Base-by-base conservation (phyloP, 176 grass and related monocot genomes). In the Ampelocalamus luodianensis region DNA sequence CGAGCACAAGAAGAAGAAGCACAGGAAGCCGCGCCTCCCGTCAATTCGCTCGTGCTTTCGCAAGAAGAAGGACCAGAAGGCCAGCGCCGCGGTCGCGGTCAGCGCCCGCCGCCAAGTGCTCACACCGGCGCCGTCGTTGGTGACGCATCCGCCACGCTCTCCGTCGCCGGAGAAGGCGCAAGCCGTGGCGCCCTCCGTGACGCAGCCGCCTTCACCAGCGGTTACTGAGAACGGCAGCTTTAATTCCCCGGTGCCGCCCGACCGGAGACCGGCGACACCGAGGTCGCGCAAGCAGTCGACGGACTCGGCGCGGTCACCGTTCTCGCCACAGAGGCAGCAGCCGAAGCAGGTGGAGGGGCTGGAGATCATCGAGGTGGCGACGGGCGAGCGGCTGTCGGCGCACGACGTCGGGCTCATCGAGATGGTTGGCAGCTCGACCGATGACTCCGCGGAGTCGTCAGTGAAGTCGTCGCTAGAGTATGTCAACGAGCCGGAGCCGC, bases 321-420 rank as follows among this genome's bases (percentile, higher is more conserved):
- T 65, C 8, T 36, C 36, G 65, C 72, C 38, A 46, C 72, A 77
- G 27, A 77, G 58, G 71, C 63, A 61, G 65, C 65, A 65, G 65
- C 65, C 29, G 65, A 78, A 73, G 81, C 74, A 74, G 29, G 67
- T 60, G 8, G 79, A 87, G 18, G 58, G 73, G 15, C 73, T 87
- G 48, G 84, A 90, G 84, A 79, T 90, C 49, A 68, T 90, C 16
- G 89, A 90, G 61, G 80, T 79, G 39, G 68, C 80, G 5, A 87
- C 79, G 17, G 80, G 85, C n/a, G 42, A 90, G 50, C 74, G 74
- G 60, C 42, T 90, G 68, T 79, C 85, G 2, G 64, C 85, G 32
- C 89, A 90, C 68, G 89, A 87, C 0, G 65, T 76, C 15, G 68
- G 74, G 29, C 89, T 90, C 85, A 87, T 90, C 74, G 84, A 90